These are phyloP conservation scores for Claviceps capensis DNA, from an alignment of 2,329 filamentous ascomycete species.

Conservation along the genomic window DNA sequence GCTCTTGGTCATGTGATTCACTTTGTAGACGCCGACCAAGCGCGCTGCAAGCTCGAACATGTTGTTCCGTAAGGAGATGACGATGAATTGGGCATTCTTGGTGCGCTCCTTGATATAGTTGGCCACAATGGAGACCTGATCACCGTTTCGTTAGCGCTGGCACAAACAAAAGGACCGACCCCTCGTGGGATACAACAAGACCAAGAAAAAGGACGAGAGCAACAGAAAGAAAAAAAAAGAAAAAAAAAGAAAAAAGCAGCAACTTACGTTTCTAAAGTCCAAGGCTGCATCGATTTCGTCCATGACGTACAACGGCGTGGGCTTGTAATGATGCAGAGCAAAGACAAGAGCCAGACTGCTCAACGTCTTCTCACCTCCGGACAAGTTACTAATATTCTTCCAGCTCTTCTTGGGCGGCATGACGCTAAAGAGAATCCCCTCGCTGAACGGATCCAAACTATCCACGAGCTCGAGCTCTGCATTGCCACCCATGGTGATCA, in stretches of 20 bases:
- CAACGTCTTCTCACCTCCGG: conserved; percentile 93
- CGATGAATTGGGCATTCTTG: conserved; percentile 98
- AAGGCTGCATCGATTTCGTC: conserved; percentile 97
- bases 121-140: conserved; percentile 85
- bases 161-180: background rate
- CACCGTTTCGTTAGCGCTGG: background rate
- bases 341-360: conserved; percentile 93
- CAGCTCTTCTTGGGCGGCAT: conserved; percentile 99
- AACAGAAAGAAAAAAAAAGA: background rate
- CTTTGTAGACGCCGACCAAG: conserved; percentile 96
- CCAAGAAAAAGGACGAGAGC: background rate
- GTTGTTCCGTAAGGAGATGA: conserved; percentile 95
- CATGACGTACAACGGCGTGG: conserved; percentile 97
- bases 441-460: conserved; percentile 88
- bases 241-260: background rate
- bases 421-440: conserved; percentile 92
- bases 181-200: background rate
- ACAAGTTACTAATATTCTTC: conserved; percentile 97
- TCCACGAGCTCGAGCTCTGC: conserved; percentile 95
- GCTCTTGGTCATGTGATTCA: conserved; percentile 96
- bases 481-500: conserved; percentile 99
- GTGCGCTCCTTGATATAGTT: conserved; percentile 98
- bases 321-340: conserved; percentile 94
- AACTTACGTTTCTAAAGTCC: conserved; percentile 93
- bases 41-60: conserved; percentile 98